Conservation (phyloP, 306 rosid genomes). For the Glycine latifolia region DNA sequence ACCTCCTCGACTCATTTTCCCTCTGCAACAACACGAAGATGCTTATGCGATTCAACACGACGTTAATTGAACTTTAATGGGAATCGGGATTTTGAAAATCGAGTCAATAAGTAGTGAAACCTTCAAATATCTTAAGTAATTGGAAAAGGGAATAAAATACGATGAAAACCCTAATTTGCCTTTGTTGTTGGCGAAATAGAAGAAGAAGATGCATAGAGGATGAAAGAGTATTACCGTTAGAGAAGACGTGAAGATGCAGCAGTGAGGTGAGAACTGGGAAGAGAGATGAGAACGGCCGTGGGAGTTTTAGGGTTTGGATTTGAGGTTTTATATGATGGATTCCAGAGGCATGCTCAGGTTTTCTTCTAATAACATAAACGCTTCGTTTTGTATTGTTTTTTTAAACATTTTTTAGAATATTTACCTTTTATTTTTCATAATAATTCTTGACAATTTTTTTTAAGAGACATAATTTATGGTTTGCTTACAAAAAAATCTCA, state of each 20-base stretch:
- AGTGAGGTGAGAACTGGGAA: not conserved
- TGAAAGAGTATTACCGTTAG: conserved; percentile 19
- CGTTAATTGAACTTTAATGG: not conserved
- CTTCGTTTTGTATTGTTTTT: not conserved
- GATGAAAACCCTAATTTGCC: not conserved
- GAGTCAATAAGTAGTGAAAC: not conserved
- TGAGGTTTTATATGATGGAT: conserved; percentile 32
- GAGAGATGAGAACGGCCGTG: conserved; percentile 9
- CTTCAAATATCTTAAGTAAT: not conserved
- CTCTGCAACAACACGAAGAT: not conserved
- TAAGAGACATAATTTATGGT: no score
- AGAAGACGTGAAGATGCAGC: not conserved
- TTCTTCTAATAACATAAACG: not conserved
- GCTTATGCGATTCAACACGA: not conserved
- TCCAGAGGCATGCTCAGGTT: not conserved
- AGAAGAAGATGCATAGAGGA: not conserved
- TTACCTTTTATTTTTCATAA: no score
- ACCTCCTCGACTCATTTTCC: conserved; percentile 82
- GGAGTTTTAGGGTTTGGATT: conserved; percentile 37
- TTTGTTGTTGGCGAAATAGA: not conserved
- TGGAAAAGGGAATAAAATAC: not conserved
- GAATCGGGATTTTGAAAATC: not conserved
- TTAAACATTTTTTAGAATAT: no score
- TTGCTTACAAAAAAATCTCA: no score
- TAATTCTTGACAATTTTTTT: no score